Base-by-base conservation (phyloP, 2,329 filamentous ascomycete genomes). In the Hymenoscyphus albidus region DNA sequence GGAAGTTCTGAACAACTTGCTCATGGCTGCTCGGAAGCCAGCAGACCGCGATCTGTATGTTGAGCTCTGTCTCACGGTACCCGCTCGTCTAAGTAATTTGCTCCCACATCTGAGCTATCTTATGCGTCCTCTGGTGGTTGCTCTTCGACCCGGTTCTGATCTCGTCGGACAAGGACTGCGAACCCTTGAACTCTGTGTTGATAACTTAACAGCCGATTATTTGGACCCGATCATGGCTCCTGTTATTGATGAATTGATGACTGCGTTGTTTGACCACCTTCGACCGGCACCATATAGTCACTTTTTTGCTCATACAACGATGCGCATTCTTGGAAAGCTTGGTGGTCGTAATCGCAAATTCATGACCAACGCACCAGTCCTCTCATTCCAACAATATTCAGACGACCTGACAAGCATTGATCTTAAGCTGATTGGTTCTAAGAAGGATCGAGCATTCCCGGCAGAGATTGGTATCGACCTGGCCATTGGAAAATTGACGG, bases 141-240 rank as follows among this genome's bases (percentile, higher is more conserved):
- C 95, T 9, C 80, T 99, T 61, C 87, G 93, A 64, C 93, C 93
- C 18, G 93, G 94, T 14, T 93, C 91, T 1, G 95, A 99, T 69
- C 84, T 99, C 48, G 94, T 99, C 18, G 93, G 93, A 0, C 96
- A 99, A 76, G 95, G 95, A 0, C 81, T 99, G 6, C 84, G 96
- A 35, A 99, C 95, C 0, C 80, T 99, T 5, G 95, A 99, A 74
- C 85, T 99, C 1, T 99, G 95, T 73, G 95, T 99, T 18, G 95
- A 99, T 69, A 99, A 99, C 71, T 83, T 99, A 0, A 99, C 96
- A 0, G 94, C 95, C 0, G 95, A 99, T 73, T 99, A 99, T 74
- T 81, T 99, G 14, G 95, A 99, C 72, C 96, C 95, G 0, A 98
- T 99, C 72, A 99, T 99, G 94, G 92, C 94, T 1, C 96, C 95